Conservation (phyloP, 768 basidiomycete species). For the Auriculariales sp. region DNA sequence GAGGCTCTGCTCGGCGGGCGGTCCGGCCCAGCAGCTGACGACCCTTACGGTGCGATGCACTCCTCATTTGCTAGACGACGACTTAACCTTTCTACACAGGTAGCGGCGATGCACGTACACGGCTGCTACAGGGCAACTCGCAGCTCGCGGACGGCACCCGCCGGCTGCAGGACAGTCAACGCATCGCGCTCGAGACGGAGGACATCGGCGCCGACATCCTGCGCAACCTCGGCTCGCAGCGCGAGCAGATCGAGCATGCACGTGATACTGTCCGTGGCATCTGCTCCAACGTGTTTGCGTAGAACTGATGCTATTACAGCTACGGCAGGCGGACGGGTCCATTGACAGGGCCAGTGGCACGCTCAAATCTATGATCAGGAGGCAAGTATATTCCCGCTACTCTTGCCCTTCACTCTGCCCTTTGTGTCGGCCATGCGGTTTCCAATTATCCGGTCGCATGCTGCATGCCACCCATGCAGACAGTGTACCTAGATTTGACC, state of each 20-base stretch:
- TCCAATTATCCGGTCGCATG: constrained; percentile 1
- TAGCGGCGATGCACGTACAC: constrained; percentile 47
- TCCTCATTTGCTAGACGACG: no score
- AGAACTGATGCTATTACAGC: constrained; percentile 26
- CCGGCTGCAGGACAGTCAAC: constrained; percentile 78
- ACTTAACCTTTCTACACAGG: no score
- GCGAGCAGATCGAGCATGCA: constrained; percentile 91
- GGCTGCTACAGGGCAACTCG: constrained; percentile 64
- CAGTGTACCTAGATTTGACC: constrained; percentile 12
- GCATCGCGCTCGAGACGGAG: constrained; percentile 92
- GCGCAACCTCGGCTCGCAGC: constrained; percentile 65
- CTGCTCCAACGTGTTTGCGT: neutral
- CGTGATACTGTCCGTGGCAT: constrained; percentile 57
- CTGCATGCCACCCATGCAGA: constrained; percentile 7
- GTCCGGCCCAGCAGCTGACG: constrained; percentile 43
- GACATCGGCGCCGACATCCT: constrained; percentile 89
- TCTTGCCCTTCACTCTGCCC: neutral
- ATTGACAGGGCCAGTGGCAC: constrained; percentile 89
- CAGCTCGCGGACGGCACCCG: constrained; percentile 73
- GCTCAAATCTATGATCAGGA: constrained; percentile 87
- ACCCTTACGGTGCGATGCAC: constrained; percentile 62
- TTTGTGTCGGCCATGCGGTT: neutral
- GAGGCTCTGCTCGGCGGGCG: constrained; percentile 44
- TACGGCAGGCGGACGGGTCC: constrained; percentile 71
- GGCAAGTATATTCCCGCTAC: constrained; percentile 35